Percentiles rank a stretch among this genome's conserved stretches.
phyloP scores from a whole-genome alignment of 495 filamentous ascomycete genomes.

The Hypoxylon lienhwacheense region DNA sequence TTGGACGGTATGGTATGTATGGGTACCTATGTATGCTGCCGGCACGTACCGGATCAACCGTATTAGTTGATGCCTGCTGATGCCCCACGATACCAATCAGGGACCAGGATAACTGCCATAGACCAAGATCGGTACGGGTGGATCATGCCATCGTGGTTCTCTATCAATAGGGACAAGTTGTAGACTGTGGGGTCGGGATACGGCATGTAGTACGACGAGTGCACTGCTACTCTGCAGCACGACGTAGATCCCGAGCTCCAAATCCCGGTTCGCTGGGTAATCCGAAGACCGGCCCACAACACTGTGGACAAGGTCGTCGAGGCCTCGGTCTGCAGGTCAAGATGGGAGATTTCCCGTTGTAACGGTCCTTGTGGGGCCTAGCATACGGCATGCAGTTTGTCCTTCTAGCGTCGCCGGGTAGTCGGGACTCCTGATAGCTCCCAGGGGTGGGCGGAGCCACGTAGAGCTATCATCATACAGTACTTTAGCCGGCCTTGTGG shows the following conservation, averaged over 20 bases:
- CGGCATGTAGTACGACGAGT: constrained; percentile 20
- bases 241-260: constrained; percentile 39
- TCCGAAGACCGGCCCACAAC: constrained; percentile 29
- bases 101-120: constrained; percentile 14
- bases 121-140: constrained; percentile 10
- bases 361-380: constrained; percentile 22
- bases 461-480: constrained; percentile 17
- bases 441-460: constrained; percentile 13
- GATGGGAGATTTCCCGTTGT: constrained; percentile 19
- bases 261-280: constrained; percentile 34
- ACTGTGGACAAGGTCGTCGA: constrained; percentile 9
- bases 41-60: constrained; percentile 21
- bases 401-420: no score
- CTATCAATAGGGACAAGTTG: constrained; percentile 14
- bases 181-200: constrained; percentile 25
- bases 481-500: constrained; percentile 14
- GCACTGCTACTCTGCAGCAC: constrained; percentile 28
- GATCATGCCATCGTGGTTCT: constrained; percentile 17
- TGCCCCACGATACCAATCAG: constrained; percentile 8
- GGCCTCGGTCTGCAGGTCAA: constrained; percentile 16
- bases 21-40: neutral
- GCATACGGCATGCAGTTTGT: constrained; percentile 17
- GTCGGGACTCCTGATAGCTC: constrained; percentile 25
- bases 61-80: constrained; percentile 7
- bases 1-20: no score